phyloP scores from a whole-genome alignment of 176 grass and related monocot genomes.

The Ananas comosus region DNA sequence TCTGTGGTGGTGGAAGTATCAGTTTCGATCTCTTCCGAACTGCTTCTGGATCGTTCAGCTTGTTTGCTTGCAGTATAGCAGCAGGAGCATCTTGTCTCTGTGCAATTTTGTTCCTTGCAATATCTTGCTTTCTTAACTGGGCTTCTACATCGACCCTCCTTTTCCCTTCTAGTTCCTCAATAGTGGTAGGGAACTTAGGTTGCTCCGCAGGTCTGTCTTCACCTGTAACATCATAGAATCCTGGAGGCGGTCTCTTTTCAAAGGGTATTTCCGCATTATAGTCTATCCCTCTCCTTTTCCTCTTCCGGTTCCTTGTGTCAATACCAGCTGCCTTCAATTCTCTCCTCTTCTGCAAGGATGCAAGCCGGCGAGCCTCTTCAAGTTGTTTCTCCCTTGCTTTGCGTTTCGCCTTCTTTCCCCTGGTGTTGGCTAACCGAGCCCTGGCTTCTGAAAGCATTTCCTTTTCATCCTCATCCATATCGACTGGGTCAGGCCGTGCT shows the following conservation, averaged over 20 bases:
- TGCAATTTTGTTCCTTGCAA: constrained; percentile 81
- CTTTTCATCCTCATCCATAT: constrained; percentile 97
- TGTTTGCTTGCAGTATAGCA: constrained; percentile 87
- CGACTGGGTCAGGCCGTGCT: constrained; percentile 86
- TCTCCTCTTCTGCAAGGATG: constrained; percentile 83
- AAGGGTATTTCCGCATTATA: constrained; percentile 91
- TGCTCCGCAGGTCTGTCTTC: constrained; percentile 56
- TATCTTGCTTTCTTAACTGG: constrained; percentile 81
- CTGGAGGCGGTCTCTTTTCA: constrained; percentile 78
- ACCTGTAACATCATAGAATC: constrained; percentile 71
- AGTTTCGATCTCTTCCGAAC: constrained; percentile 84
- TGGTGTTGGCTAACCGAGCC: constrained; percentile 81
- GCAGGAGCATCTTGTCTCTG: constrained; percentile 87
- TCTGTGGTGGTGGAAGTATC: constrained; percentile 90
- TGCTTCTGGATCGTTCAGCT: constrained; percentile 91
- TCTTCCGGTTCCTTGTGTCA: constrained; percentile 54
- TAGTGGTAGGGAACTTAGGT: constrained; percentile 79
- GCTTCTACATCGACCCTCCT: constrained; percentile 77
- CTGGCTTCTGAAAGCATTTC: constrained; percentile 97
- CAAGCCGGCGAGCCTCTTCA: constrained; percentile 87
- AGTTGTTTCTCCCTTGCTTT: constrained; percentile 96
- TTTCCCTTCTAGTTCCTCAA: constrained; percentile 86
- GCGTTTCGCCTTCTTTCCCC: constrained; percentile 89
- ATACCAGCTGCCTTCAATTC: constrained; percentile 91
- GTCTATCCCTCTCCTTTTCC: constrained; percentile 86